Conservation (phyloP, 2,329 filamentous ascomycete genomes). For the Epichloe scottii region DNA sequence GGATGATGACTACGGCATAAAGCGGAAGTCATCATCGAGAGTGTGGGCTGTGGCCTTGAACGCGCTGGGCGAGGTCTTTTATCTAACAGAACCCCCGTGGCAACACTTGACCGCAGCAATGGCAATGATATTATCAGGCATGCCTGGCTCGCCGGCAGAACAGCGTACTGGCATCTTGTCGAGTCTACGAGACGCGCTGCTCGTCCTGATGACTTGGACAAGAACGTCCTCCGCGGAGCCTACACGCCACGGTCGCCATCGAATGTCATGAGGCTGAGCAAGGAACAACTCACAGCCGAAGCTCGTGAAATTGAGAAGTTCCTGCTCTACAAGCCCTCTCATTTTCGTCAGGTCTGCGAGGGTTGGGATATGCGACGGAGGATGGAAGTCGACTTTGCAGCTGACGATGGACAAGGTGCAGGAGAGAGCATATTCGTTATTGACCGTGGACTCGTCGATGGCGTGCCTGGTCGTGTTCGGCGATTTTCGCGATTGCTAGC, state of each 20-base stretch:
- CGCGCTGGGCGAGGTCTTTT: slow-evolving; percentile 83
- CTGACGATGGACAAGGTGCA: slow-evolving; percentile 60
- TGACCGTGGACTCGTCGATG: slow-evolving; percentile 55
- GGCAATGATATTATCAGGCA: slow-evolving; percentile 46
- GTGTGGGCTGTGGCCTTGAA: slow-evolving; percentile 93
- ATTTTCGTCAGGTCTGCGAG: slow-evolving; percentile 66
- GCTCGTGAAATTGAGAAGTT: slow-evolving; percentile 73
- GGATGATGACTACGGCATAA: slow-evolving; percentile 68
- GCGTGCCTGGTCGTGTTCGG: slow-evolving; percentile 29
- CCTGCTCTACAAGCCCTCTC: slow-evolving; percentile 55
- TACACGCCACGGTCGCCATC: slow-evolving; percentile 74
- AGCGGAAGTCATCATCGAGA: slow-evolving; percentile 55
- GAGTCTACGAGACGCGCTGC: slow-evolving; percentile 65
- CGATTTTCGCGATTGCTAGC: slow-evolving; percentile 29
- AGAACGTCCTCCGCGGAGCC: slow-evolving; percentile 53
- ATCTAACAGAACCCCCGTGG: slow-evolving; percentile 60
- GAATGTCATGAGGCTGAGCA: slow-evolving; percentile 56
- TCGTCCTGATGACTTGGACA: slow-evolving; percentile 59
- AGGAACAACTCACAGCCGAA: slow-evolving; percentile 60
- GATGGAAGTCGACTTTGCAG: slow-evolving; percentile 80
- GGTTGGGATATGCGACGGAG: slow-evolving; percentile 87
- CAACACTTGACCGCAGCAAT: slow-evolving; percentile 34
- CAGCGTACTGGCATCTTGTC: slow-evolving; percentile 67
- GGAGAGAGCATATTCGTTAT: slow-evolving; percentile 71
- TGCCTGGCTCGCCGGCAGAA: slow-evolving; percentile 72